Conservation (phyloP, 306 rosid genomes). For the Castanopsis chinensis region DNA sequence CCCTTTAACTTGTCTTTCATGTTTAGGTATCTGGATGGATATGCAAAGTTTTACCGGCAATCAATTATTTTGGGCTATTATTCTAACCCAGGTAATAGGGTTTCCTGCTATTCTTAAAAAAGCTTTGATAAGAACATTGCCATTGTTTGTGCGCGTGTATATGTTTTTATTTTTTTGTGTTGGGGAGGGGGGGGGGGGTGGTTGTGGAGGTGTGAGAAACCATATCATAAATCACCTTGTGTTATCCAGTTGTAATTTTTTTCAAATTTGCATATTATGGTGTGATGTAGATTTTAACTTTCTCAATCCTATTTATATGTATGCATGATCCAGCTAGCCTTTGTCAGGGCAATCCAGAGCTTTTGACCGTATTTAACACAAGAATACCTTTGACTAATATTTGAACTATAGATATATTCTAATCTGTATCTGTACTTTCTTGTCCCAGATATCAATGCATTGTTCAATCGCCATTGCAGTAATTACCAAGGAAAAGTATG, state of each 20-base stretch:
- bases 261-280: neutral
- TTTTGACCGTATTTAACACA: neutral
- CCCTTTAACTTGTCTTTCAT: constrained; percentile 20
- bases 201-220: neutral
- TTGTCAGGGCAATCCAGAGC: constrained; percentile 11
- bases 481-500: constrained; percentile 88
- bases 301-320: neutral
- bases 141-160: neutral
- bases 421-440: constrained; percentile 7
- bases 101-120: constrained; percentile 9
- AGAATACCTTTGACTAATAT: neutral
- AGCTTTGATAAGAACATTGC: neutral
- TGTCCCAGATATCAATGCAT: constrained; percentile 72
- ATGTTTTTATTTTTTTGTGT: neutral
- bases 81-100: constrained; percentile 64
- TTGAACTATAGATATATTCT: constrained; percentile 11
- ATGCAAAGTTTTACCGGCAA: constrained; percentile 77
- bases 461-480: constrained; percentile 70
- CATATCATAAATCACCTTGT: neutral
- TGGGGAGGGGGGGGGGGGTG: too few relatives aligned
- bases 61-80: constrained; percentile 68
- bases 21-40: constrained; percentile 69
- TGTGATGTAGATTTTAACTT: neutral
- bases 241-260: neutral
- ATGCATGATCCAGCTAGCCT: neutral